Conservation (phyloP, 2,329 filamentous ascomycete genomes). For the Dactylellina sp. region DNA sequence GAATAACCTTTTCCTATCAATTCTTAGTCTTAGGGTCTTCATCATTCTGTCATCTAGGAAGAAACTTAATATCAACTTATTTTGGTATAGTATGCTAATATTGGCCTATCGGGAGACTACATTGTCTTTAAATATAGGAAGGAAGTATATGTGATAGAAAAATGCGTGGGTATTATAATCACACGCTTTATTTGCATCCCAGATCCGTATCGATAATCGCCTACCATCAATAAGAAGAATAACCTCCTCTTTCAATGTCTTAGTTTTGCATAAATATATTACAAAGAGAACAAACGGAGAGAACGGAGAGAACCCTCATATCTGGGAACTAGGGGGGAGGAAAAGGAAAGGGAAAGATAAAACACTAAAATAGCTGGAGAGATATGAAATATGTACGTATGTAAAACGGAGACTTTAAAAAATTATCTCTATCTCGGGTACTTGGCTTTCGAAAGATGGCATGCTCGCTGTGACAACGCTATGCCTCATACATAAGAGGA, state of each 20-base stretch:
- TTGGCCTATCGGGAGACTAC: no score
- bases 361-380: background rate
- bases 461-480: conserved; percentile 33
- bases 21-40: no score
- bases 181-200: background rate
- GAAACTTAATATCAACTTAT: no score
- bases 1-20: no score
- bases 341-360: background rate
- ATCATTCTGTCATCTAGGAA: no score
- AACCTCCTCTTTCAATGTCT: conserved; percentile 4
- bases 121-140: background rate
- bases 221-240: background rate
- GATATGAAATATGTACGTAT: conserved; percentile 27
- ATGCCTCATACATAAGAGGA: conserved; percentile 33
- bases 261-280: conserved; percentile 30
- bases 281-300: conserved; percentile 17
- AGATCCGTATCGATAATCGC: background rate
- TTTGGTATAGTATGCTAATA: background rate
- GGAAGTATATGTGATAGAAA: conserved; percentile 2
- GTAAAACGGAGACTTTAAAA: conserved; percentile 19
- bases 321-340: background rate
- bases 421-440: conserved; percentile 39
- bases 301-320: background rate
- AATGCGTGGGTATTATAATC: conserved; percentile 14
- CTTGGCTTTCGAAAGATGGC: conserved; percentile 16